Percentiles rank a stretch among this genome's conserved stretches.
Conservation (phyloP, 2,329 filamentous ascomycete species). For the Colletotrichum somersetense region DNA sequence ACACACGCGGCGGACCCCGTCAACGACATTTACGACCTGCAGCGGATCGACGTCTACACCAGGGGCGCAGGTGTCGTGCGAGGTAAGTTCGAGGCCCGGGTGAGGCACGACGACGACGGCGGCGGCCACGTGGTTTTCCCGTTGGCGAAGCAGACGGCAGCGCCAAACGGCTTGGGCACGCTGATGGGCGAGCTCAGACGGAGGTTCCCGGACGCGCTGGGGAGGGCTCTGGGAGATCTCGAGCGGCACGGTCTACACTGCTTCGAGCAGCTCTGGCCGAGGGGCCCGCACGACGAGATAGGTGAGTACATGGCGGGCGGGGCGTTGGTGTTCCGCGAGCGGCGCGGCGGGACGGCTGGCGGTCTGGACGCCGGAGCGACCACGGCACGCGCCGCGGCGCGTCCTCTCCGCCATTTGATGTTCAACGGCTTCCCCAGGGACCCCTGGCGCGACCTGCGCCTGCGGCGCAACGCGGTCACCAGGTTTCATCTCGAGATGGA, state of each 20-base stretch:
- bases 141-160: not conserved
- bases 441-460: slow-evolving; percentile 16
- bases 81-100: slow-evolving; percentile 11
- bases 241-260: not conserved
- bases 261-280: slow-evolving; percentile 23
- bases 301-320: slow-evolving; percentile 34
- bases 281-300: slow-evolving; percentile 9
- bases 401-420: slow-evolving; percentile 18
- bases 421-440: slow-evolving; percentile 27
- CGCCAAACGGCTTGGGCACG: not conserved
- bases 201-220: slow-evolving; percentile 14
- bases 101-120: not conserved
- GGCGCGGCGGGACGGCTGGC: not conserved
- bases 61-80: not conserved
- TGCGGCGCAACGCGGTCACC: slow-evolving; percentile 15
- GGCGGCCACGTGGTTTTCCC: slow-evolving; percentile 9
- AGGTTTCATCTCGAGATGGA: slow-evolving; percentile 12
- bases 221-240: slow-evolving; percentile 18
- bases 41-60: slow-evolving; percentile 35
- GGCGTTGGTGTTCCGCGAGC: slow-evolving; percentile 20
- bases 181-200: not conserved
- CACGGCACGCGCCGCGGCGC: not conserved
- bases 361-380: not conserved
- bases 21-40: slow-evolving; percentile 30
- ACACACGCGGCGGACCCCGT: slow-evolving; percentile 16